Evolutionary conservation across 768 basidiomycete genomes (phyloP), one percentile per base, ranked within the genome.

Genomic region (Grammothele lineata): DNA sequence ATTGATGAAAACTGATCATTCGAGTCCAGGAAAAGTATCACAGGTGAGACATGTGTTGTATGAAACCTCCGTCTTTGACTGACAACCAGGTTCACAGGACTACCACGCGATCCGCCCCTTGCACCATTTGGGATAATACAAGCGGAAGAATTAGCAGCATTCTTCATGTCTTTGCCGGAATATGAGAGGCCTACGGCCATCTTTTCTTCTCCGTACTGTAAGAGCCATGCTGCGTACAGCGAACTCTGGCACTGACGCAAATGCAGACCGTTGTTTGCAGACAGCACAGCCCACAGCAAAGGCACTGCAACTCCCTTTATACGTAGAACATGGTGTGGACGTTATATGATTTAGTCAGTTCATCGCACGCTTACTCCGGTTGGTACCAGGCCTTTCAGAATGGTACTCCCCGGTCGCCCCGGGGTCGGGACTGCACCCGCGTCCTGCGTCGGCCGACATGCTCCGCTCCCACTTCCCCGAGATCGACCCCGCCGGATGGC

Each of bases 181-280:
- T 72, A 81, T 6, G 74, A 83, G 36, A 73, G 76, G 11, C 90
- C 90, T 1, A 90, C 84, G 2, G 83, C 78, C 5, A 86, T 92
- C 47, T 85, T 89, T 63, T 89, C 87, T 10, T 92, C 89, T 9
- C 89, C 89, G 7, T 91, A 86, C 60, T 92, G 89, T 89, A 46
- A 63, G 68, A 58, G 65, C 61, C 21, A 7, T 9, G 9, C 7
- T 44, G 17, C 17, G 37, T 11, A 14, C 26, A 27, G 27, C 27
- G 27, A 7, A 30, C 7, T 14, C 27, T 7, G 27, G 27, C 7
- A 30, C 14, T 14, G 14, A 7, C n/a, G 8, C 27, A n/a, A 24
- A 17, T 21, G 5, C 55, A 91, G 88, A 92, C 67, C 85, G 91
- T n/a, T 92, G 91, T 62, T 69, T 92, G 19, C 90, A 93, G 61